phyloP scores from a whole-genome alignment of 306 rosid species.

The Gastrolobium bilobum region DNA sequence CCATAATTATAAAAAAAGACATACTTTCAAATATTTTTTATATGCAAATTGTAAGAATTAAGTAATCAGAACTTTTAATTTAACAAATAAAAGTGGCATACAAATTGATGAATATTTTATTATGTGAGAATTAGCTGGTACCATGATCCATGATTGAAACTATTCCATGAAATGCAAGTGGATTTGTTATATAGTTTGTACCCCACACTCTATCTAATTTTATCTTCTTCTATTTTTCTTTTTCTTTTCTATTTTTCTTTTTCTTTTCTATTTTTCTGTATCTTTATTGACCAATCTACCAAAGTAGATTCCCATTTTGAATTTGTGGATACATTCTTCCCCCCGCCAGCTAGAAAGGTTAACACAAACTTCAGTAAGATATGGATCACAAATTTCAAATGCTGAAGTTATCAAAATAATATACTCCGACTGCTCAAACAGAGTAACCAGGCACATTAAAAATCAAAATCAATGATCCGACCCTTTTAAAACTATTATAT shows the following conservation, averaged over 20 bases:
- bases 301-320: slow-evolving; percentile 7
- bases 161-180: background rate
- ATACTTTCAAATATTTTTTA: too few relatives aligned
- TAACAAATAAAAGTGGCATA: too few relatives aligned
- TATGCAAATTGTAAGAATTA: too few relatives aligned
- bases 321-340: background rate
- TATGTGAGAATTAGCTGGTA: too few relatives aligned
- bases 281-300: background rate
- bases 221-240: too few relatives aligned
- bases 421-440: background rate
- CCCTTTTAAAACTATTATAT: too few relatives aligned
- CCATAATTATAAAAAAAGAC: too few relatives aligned
- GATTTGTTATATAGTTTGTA: background rate
- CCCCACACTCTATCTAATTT: background rate
- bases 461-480: background rate
- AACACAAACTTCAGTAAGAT: background rate
- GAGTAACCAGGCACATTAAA: background rate
- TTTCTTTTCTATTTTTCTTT: background rate
- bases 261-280: background rate
- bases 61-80: too few relatives aligned
- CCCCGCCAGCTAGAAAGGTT: background rate
- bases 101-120: too few relatives aligned
- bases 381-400: background rate
- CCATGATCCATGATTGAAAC: too few relatives aligned
- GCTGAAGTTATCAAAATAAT: background rate